A percentile compares a stretch with the other conserved stretches of the same genome.
These are phyloP conservation scores for Penicillium polonicum DNA, from an alignment of 2,329 filamentous ascomycete genomes.

Conservation along the genomic window DNA sequence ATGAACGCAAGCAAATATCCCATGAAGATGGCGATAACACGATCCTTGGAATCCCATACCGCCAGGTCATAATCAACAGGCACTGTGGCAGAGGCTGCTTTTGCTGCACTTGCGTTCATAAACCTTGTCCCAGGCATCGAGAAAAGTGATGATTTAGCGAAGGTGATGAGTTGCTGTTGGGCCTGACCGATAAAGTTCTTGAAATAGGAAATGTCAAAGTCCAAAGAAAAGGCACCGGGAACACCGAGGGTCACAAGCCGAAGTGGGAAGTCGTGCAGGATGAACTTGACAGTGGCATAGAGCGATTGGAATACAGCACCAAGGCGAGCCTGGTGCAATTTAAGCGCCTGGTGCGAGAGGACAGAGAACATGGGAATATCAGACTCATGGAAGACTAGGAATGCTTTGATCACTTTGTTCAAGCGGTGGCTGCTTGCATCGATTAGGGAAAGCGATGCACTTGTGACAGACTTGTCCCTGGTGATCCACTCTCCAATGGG, in stretches of 20 bases:
- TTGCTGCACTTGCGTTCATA: conserved; percentile 25
- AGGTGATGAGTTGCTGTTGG: conserved; percentile 23
- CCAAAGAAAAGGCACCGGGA: conserved; percentile 23
- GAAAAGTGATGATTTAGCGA: conserved; percentile 22
- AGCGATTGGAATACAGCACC: conserved; percentile 42
- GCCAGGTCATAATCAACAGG: conserved; percentile 59
- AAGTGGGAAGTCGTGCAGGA: conserved; percentile 41
- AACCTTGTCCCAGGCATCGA: conserved; percentile 30
- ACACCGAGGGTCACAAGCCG: conserved; percentile 31
- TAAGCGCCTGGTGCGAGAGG: conserved; percentile 68
- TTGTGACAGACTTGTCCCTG: conserved; percentile 38
- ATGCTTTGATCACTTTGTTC: conserved; percentile 38
- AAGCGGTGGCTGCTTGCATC: conserved; percentile 43
- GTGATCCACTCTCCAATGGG: conserved; percentile 39
- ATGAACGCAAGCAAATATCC: conserved; percentile 78
- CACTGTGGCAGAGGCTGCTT: conserved; percentile 19
- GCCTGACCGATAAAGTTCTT: conserved; percentile 13
- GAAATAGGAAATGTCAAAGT: conserved; percentile 20
- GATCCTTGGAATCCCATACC: conserved; percentile 68
- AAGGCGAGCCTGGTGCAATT: conserved; percentile 58
- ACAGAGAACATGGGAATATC: conserved; percentile 77
- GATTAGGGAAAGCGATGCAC: conserved; percentile 43
- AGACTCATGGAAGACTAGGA: conserved; percentile 48
- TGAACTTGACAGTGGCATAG: conserved; percentile 44
- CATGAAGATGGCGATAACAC: conserved; percentile 70